Conservation (phyloP, 2,329 filamentous ascomycete species). For the Ascochyta fabae region DNA sequence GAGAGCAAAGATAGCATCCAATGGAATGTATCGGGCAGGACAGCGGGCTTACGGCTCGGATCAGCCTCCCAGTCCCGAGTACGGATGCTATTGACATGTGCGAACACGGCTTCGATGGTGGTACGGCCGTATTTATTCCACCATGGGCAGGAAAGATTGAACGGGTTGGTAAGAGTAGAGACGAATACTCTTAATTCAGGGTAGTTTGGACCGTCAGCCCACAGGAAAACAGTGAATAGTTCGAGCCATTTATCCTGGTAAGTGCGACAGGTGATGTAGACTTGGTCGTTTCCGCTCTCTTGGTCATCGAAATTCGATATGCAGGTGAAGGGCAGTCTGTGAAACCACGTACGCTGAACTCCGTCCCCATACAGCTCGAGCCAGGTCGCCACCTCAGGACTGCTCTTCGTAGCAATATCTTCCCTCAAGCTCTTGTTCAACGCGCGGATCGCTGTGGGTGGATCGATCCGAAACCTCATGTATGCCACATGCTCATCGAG, state of each 20-base stretch:
- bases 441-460: conserved; percentile 23
- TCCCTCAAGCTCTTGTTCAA: conserved; percentile 28
- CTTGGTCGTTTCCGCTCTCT: not conserved
- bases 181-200: conserved; percentile 6
- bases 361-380: conserved; percentile 29
- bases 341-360: not conserved
- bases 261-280: conserved; percentile 18
- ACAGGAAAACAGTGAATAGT: conserved; percentile 23
- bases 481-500: conserved; percentile 34
- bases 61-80: conserved; percentile 34
- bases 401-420: conserved; percentile 7
- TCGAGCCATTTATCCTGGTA: conserved; percentile 26
- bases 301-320: conserved; percentile 3
- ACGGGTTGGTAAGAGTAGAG: not conserved
- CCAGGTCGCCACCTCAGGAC: conserved; percentile 28
- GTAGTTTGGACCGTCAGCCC: conserved; percentile 1
- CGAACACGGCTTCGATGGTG: conserved; percentile 27
- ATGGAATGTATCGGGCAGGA: conserved; percentile 34
- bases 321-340: not conserved
- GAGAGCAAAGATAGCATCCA: conserved; percentile 37
- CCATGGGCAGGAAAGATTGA: not conserved
- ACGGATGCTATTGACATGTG: conserved; percentile 27
- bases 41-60: conserved; percentile 18
- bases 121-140: conserved; percentile 24
- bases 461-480: conserved; percentile 29